Percentiles rank a stretch among this genome's conserved stretches.
Conservation (phyloP, 2,329 filamentous ascomycete species). For the Pseudogymnoascus sp. region DNA sequence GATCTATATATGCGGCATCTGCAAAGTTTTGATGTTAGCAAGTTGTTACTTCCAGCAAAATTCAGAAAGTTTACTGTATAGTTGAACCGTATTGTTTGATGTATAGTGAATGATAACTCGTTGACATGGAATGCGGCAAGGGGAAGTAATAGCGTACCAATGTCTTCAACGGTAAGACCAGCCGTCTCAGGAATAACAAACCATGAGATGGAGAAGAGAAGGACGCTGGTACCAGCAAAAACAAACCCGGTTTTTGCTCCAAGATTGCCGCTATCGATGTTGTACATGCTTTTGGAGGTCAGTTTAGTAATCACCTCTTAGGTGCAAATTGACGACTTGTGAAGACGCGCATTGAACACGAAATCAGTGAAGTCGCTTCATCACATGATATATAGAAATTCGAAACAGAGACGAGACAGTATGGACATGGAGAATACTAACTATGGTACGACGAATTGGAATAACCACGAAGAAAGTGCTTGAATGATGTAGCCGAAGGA, state of each 20-base stretch:
- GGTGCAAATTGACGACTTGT: background rate
- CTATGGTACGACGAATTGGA: slow-evolving; percentile 28
- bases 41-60: background rate
- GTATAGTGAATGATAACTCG: background rate
- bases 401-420: slow-evolving; percentile 34
- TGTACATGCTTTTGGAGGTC: slow-evolving; percentile 32
- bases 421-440: slow-evolving; percentile 10
- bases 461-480: slow-evolving; percentile 19
- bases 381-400: slow-evolving; percentile 38
- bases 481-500: slow-evolving; percentile 15
- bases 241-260: slow-evolving; percentile 35
- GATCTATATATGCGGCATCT: background rate
- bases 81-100: background rate
- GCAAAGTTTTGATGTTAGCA: background rate
- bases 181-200: slow-evolving; percentile 45
- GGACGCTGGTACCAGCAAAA: slow-evolving; percentile 30
- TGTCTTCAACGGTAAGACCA: slow-evolving; percentile 37
- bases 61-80: background rate
- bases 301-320: background rate
- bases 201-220: slow-evolving; percentile 33
- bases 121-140: background rate
- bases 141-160: slow-evolving; percentile 29
- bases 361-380: background rate
- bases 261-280: slow-evolving; percentile 29
- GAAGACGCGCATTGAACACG: background rate